These are phyloP conservation scores for Cladosporium phlei DNA, from an alignment of 2,329 filamentous ascomycete genomes.

Conservation along the genomic window DNA sequence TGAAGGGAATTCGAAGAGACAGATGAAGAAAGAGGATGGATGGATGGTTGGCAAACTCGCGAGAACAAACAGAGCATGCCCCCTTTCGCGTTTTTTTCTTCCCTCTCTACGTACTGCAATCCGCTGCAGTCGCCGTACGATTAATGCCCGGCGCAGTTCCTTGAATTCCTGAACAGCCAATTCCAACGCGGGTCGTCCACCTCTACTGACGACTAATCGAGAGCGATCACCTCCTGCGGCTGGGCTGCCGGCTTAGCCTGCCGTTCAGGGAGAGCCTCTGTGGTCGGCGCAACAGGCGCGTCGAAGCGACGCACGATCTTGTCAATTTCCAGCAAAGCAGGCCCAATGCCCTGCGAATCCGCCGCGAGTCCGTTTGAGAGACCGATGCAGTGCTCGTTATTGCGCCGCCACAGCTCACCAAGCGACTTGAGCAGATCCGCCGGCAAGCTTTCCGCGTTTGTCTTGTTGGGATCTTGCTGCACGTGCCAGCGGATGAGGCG, in stretches of 20 bases:
- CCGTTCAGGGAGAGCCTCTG: neutral
- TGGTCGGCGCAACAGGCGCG: neutral
- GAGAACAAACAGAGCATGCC: no score
- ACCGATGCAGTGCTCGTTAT: slow-evolving; percentile 35
- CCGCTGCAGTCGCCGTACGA: neutral
- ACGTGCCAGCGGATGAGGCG: slow-evolving; percentile 36
- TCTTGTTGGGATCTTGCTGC: slow-evolving; percentile 22
- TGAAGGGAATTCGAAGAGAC: no score
- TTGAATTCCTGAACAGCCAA: neutral
- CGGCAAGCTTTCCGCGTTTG: slow-evolving; percentile 11
- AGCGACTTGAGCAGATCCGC: slow-evolving; percentile 32
- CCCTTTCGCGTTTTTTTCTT: neutral
- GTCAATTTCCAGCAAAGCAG: slow-evolving; percentile 36
- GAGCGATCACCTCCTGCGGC: slow-evolving; percentile 24
- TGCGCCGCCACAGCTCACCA: slow-evolving; percentile 29
- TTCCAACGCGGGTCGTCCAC: neutral
- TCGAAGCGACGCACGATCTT: slow-evolving; percentile 32
- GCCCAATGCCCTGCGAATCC: slow-evolving; percentile 31
- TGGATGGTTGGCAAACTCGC: no score
- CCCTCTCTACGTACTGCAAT: neutral
- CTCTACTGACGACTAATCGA: slow-evolving; percentile 21
- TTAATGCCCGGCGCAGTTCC: neutral
- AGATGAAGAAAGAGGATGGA: no score
- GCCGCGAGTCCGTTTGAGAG: slow-evolving; percentile 36
- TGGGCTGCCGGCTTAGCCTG: neutral